These are phyloP conservation scores for Danielia oregonensis DNA, from an alignment of 805 yeast genomes.

Conservation along the genomic window DNA sequence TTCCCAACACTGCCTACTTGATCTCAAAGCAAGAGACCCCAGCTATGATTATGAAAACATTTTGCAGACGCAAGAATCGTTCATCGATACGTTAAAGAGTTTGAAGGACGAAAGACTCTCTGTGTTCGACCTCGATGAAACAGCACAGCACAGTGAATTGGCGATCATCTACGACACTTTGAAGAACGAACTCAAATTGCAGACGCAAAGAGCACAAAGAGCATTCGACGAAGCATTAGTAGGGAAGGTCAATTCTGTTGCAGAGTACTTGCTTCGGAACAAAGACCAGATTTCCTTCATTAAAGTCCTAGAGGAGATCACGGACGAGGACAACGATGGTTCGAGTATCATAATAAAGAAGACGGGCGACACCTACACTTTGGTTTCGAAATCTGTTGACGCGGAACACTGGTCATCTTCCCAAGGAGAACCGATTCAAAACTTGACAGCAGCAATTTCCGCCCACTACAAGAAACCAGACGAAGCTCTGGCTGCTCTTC, in stretches of 20 bases:
- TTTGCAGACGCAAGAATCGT: conserved; percentile 15
- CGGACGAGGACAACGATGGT: too few species aligned
- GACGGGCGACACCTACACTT: not conserved
- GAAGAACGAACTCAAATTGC: conserved; percentile 19
- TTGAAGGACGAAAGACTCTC: conserved; percentile 29
- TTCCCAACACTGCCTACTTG: conserved; percentile 48
- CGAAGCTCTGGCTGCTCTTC: not conserved
- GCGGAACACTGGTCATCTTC: not conserved
- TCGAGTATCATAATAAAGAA: too few species aligned
- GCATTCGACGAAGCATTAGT: conserved; percentile 12
- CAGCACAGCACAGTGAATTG: conserved; percentile 20
- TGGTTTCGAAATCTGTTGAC: not conserved
- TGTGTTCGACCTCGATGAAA: conserved; percentile 16
- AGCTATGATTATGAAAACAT: conserved; percentile 16
- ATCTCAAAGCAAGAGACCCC: conserved; percentile 12
- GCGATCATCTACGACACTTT: conserved; percentile 26
- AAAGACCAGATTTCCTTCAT: not conserved
- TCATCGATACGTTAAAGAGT: conserved; percentile 15
- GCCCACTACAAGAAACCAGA: conserved; percentile 1
- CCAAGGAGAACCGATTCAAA: conserved; percentile 3
- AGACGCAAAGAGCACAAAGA: conserved; percentile 10
- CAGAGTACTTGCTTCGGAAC: conserved; percentile 7
- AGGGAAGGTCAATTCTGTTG: conserved; percentile 7
- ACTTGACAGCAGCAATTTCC: not conserved
- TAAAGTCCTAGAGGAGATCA: not conserved